Evolutionary conservation across 441 rosid genomes (phyloP).

Genomic region (Corymbia calophylla): DNA sequence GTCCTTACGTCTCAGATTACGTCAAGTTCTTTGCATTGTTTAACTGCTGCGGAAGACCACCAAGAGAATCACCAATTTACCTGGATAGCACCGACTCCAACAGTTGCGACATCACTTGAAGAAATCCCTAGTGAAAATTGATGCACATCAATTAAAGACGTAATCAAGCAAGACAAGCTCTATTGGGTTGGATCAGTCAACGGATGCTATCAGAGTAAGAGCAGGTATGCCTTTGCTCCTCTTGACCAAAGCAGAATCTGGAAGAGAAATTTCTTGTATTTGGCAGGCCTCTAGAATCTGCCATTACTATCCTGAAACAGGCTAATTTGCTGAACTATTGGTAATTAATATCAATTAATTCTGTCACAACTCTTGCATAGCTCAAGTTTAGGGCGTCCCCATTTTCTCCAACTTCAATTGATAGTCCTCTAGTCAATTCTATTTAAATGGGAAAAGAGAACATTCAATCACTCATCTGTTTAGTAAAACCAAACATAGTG

Average conservation of each 20-base stretch:
- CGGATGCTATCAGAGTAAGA: neutral
- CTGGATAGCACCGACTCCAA: constrained; percentile 86
- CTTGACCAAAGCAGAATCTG: neutral
- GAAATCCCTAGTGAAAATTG: constrained; percentile 52
- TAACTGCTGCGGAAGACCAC: neutral
- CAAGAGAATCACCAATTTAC: constrained; percentile 20
- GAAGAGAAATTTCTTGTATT: neutral
- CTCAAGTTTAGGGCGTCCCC: neutral
- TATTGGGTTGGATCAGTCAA: neutral
- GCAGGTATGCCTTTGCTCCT: neutral
- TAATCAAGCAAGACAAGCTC: neutral
- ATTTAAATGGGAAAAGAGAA: neutral
- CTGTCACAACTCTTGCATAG: neutral
- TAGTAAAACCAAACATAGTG: neutral
- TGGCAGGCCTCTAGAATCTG: neutral
- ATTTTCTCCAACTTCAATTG: neutral
- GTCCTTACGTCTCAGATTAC: neutral
- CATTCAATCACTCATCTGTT: neutral
- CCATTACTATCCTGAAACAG: neutral
- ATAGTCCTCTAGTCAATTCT: neutral
- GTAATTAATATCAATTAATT: neutral
- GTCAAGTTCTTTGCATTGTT: neutral
- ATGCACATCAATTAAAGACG: neutral
- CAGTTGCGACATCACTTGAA: constrained; percentile 73
- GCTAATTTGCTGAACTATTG: neutral